Base-by-base conservation (phyloP, 139 green algal genomes). In the Pseudopediastrum boryanum region DNA sequence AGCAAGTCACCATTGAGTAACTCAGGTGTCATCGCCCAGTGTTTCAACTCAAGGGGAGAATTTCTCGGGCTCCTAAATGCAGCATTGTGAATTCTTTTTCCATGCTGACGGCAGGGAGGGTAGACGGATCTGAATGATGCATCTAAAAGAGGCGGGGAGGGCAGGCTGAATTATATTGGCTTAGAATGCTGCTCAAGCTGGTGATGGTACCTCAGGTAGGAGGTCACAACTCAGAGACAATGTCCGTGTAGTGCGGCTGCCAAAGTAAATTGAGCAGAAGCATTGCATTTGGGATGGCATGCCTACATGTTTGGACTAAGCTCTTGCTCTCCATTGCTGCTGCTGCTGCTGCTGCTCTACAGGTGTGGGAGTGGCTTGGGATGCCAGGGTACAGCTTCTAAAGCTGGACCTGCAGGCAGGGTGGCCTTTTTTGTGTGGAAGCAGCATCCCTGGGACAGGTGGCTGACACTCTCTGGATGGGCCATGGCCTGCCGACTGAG, bases 331-430 rank as follows among this genome's bases (percentile, higher is more conserved):
- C n/a, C n/a, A 23, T 19, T 65, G 56, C 25, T 65, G 56, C 56
- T 38, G 56, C 56, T 10, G 56, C 56, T 65, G 56, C 35, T 27
- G 25, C 25, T 65, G 19, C 25, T 27, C 10, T 21, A n/a, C 12
- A 8, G 7, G 23, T 56, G 36, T 81, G 75, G 75, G 75, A 81
- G 62, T 74, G 75, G 75, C 66, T 74, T 56, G 75, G 75, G 36
- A 66, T 78, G 70, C 70, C 70, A 31, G 38, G 36, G 6, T 67
- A 78, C 70, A 56, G 35, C 51, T 66, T 67, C 35, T 78, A 38
- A 78, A n/a, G 48, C 48, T n/a, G n/a, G n/a, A n/a, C n/a, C n/a
- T n/a, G n/a, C n/a, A n/a, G n/a, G n/a, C n/a, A n/a, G n/a, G n/a
- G n/a, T n/a, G n/a, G n/a, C n/a, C n/a, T n/a, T n/a, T n/a, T n/a